Conservation (phyloP, 2,329 filamentous ascomycete species). For the Colletotrichum sp. region DNA sequence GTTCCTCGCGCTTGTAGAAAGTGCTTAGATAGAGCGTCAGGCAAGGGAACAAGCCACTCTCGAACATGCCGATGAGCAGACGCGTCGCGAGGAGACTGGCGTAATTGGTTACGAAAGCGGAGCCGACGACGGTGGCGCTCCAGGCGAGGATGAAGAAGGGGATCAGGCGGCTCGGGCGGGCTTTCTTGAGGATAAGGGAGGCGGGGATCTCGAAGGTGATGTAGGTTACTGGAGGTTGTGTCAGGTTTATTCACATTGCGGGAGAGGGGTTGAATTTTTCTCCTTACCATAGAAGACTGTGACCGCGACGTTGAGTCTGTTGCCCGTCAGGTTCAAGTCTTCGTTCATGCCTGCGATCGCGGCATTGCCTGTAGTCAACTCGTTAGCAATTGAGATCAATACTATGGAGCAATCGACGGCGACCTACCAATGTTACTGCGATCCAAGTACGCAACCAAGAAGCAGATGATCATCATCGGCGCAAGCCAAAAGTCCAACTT, state of each 20-base stretch:
- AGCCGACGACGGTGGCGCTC: slow-evolving; percentile 52
- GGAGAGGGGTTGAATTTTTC: too few species aligned
- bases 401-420: accelerated
- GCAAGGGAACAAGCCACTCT: slow-evolving; percentile 54
- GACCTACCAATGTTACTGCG: slow-evolving; percentile 27
- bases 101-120: slow-evolving; percentile 47
- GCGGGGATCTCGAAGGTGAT: slow-evolving; percentile 45
- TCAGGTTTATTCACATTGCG: slow-evolving; percentile 44
- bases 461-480: slow-evolving; percentile 26
- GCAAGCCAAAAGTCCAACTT: slow-evolving; percentile 26
- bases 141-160: slow-evolving; percentile 40
- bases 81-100: slow-evolving; percentile 48
- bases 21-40: slow-evolving; percentile 42
- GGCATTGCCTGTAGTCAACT: slow-evolving; percentile 28
- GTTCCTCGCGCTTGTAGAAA: slow-evolving; percentile 40
- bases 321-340: slow-evolving; percentile 33
- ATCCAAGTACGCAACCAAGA: slow-evolving; percentile 35
- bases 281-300: slow-evolving; percentile 47
- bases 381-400: accelerated
- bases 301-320: slow-evolving; percentile 45
- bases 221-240: slow-evolving; percentile 61
- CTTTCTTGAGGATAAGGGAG: slow-evolving; percentile 34
- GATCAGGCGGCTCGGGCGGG: slow-evolving; percentile 35
- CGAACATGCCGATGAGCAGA: slow-evolving; percentile 51
- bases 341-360: slow-evolving; percentile 37